Evolutionary conservation across 768 basidiomycete genomes (phyloP), one percentile per base, ranked within the genome.

Genomic region (Hericium alpestre): DNA sequence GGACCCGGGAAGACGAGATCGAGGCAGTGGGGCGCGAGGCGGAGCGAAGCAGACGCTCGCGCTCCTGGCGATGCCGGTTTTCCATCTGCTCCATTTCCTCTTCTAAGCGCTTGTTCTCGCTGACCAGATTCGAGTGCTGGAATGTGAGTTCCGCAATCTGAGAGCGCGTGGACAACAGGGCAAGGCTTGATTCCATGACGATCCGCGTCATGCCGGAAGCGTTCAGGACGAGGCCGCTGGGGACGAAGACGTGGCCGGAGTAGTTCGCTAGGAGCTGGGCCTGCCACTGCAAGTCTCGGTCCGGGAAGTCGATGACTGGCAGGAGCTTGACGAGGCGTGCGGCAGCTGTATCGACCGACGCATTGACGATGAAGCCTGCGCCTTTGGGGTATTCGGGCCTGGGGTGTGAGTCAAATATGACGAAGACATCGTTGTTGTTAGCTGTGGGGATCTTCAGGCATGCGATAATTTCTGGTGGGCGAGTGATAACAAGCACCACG

Each of bases 401-500:
- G 5, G 82, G 76, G 64, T 86, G 85, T 2, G 84, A 84, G 68
- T 87, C 85, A 58, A 87, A 87, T 46, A 86, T 69, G 48, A 80
- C 73, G 61, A 80, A 86, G 15, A 80, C 65, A 22, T 69, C 65
- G n/a, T 54, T 40, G 2, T 51, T 37, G 6, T 54, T 38, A 16
- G 53, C 62, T 32, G 32, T 32, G 38, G 59, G 54, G 40, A 74
- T 61, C 58, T 70, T 73, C 58, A 83, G 64, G 63, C 82, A 79
- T 16, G 78, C 73, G 12, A 87, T 66, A 54, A 87, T 86, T 64
- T 87, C 86, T 0, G 86, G 85, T 38, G 86, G 83, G 20, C 84
- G 82, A 0, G 86, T 87, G 58, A 87, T 80, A 53, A 86, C 73
- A 38, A 71, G 71, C 54, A 76, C 77, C 48, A 74, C 57, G 53